Conservation (phyloP, 306 rosid species). For the Trifolium subterraneum region DNA sequence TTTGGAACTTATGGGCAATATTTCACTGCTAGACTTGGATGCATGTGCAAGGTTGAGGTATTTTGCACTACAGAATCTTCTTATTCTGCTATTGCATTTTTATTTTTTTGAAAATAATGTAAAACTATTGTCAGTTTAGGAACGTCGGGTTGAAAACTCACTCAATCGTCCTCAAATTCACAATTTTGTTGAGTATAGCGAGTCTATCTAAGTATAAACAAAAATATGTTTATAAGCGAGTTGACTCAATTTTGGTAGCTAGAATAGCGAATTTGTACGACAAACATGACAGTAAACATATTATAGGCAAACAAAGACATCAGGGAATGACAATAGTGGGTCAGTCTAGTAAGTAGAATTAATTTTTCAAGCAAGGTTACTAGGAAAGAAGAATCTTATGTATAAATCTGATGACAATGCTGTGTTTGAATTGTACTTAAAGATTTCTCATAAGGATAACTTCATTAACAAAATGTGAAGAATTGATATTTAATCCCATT, state of each 20-base stretch:
- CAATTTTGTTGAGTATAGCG: neutral
- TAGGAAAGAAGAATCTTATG: no score
- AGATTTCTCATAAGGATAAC: neutral
- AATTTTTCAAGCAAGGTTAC: no score
- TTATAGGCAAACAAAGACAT: neutral
- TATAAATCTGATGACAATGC: neutral
- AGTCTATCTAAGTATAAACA: neutral
- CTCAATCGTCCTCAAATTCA: neutral
- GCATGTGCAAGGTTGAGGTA: neutral
- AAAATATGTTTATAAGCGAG: neutral
- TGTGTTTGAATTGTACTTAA: neutral
- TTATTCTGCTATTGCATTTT: neutral
- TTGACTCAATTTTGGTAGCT: neutral
- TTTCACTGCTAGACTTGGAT: no score
- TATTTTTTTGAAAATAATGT: neutral
- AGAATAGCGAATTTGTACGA: neutral
- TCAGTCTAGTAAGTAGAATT: neutral
- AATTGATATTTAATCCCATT: conserved; percentile 17
- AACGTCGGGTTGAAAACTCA: neutral
- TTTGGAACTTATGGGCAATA: no score
- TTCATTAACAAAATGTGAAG: neutral
- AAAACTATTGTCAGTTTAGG: neutral
- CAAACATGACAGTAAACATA: neutral
- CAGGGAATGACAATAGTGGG: neutral
- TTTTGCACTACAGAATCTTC: neutral